Conservation (phyloP, 192 early-diverging fungal genomes). For the Globomyces pollinis-pini region DNA sequence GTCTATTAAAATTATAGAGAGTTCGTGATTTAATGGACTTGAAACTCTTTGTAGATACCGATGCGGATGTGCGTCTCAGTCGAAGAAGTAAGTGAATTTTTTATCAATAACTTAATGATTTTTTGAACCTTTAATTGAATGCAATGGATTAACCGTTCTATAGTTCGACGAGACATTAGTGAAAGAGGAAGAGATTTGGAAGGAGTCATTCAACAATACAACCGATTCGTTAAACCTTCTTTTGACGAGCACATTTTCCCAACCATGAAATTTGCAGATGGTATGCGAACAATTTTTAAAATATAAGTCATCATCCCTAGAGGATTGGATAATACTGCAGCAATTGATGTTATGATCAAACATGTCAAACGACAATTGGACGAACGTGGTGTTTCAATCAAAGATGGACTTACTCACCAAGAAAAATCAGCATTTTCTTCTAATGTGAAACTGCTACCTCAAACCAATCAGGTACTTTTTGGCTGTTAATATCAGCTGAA, state of each 20-base stretch:
- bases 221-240: conserved; percentile 87
- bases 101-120: background rate
- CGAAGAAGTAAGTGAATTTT: too few relatives aligned
- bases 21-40: conserved; percentile 53
- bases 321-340: conserved; percentile 81
- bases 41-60: conserved; percentile 91
- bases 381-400: conserved; percentile 44
- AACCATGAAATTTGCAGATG: conserved; percentile 87
- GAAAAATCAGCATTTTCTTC: conserved; percentile 17
- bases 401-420: conserved; percentile 15
- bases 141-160: background rate
- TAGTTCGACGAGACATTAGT: conserved; percentile 83
- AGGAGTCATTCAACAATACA: conserved; percentile 85
- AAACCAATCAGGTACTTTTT: too few relatives aligned
- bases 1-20: conserved; percentile 70
- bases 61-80: conserved; percentile 84
- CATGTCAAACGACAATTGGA: conserved; percentile 78
- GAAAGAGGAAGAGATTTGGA: conserved; percentile 81
- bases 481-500: conserved; percentile 43
- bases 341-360: conserved; percentile 87
- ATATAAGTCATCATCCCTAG: conserved; percentile 79
- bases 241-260: conserved; percentile 88
- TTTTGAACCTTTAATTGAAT: background rate
- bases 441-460: conserved; percentile 35
- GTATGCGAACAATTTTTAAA: background rate